A percentile compares a stretch with the other conserved stretches of the same genome.
These are phyloP conservation scores for Melastoma malabathricum DNA, from an alignment of 345 rosid genomes.

Conservation along the genomic window DNA sequence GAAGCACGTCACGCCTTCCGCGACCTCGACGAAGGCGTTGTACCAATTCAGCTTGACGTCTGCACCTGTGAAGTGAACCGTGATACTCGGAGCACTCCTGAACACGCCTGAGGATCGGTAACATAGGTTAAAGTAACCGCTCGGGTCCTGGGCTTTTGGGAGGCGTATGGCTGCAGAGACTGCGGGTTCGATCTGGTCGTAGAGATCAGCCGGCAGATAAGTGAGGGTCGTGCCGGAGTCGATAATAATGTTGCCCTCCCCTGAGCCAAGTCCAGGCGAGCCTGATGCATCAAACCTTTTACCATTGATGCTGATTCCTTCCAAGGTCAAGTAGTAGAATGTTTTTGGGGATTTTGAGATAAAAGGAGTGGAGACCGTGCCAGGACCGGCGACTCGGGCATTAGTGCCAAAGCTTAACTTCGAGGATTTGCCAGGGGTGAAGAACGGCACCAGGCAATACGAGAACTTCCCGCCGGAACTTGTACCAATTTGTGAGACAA, in stretches of 20 bases:
- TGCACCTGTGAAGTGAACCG: slow-evolving; percentile 7
- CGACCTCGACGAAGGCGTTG: slow-evolving; percentile 21
- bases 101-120: slow-evolving; percentile 12
- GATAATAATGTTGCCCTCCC: slow-evolving; percentile 10
- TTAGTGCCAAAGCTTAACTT: slow-evolving; percentile 9
- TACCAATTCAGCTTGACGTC: slow-evolving; percentile 24
- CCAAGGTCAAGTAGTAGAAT: slow-evolving; percentile 35
- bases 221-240: slow-evolving; percentile 21
- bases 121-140: slow-evolving; percentile 11
- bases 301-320: slow-evolving; percentile 25
- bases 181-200: slow-evolving; percentile 15
- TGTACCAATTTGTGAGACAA: slow-evolving; percentile 7
- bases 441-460: slow-evolving; percentile 35
- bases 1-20: slow-evolving; percentile 21
- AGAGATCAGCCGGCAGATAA: slow-evolving; percentile 25
- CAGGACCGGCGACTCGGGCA: slow-evolving; percentile 7
- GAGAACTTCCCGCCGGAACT: slow-evolving; percentile 32
- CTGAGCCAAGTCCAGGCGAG: neutral
- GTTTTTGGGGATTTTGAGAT: slow-evolving; percentile 17
- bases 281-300: neutral
- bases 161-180: slow-evolving; percentile 10
- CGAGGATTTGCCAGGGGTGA: slow-evolving; percentile 6
- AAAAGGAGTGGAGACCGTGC: slow-evolving; percentile 27
- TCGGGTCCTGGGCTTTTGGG: slow-evolving; percentile 18
- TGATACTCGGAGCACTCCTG: neutral